Percentiles rank a stretch among this genome's conserved stretches.
Conservation (phyloP, 768 basidiomycete species). For the Trametes cinnabarina region DNA sequence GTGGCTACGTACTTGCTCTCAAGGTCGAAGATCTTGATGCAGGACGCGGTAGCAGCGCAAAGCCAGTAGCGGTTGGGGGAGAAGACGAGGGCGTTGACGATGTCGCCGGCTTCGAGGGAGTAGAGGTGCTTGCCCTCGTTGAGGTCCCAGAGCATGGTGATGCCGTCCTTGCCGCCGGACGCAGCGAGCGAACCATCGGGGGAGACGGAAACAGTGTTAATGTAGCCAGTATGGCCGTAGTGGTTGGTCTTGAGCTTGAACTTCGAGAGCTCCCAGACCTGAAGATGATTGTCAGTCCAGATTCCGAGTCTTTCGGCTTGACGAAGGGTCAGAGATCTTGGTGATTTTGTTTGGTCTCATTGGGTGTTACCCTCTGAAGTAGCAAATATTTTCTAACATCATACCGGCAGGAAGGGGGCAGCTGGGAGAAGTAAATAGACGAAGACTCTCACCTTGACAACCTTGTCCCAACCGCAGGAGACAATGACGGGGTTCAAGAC, state of each 20-base stretch:
- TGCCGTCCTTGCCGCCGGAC: conserved; percentile 98
- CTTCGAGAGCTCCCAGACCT: conserved; percentile 99
- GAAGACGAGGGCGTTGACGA: conserved; percentile 99
- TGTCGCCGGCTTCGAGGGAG: conserved; percentile 96
- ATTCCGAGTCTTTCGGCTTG: neutral
- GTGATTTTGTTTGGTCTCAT: conserved; percentile 36
- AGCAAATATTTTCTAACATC: conserved; percentile 34
- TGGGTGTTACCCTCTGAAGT: conserved; percentile 34
- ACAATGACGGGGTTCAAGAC: conserved; percentile 97
- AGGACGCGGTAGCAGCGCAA: conserved; percentile 95
- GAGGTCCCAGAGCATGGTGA: conserved; percentile 99
- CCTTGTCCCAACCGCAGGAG: conserved; percentile 99
- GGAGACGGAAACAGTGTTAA: conserved; percentile 97
- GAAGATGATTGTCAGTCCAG: neutral
- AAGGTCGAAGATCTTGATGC: conserved; percentile 99
- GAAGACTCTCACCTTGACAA: conserved; percentile 85
- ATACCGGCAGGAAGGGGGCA: conserved; percentile 33
- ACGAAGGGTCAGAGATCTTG: conserved; percentile 33
- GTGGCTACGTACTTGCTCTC: conserved; percentile 86
- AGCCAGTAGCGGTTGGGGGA: conserved; percentile 99
- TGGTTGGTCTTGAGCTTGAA: conserved; percentile 99
- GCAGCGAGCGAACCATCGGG: conserved; percentile 99
- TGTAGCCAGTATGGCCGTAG: conserved; percentile 98
- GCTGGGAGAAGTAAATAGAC: neutral
- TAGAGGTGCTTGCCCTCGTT: conserved; percentile 99